Evolutionary conservation across 1,139 yeast species (phyloP).

Genomic region (Kurtzmaniella quercitrusa): DNA sequence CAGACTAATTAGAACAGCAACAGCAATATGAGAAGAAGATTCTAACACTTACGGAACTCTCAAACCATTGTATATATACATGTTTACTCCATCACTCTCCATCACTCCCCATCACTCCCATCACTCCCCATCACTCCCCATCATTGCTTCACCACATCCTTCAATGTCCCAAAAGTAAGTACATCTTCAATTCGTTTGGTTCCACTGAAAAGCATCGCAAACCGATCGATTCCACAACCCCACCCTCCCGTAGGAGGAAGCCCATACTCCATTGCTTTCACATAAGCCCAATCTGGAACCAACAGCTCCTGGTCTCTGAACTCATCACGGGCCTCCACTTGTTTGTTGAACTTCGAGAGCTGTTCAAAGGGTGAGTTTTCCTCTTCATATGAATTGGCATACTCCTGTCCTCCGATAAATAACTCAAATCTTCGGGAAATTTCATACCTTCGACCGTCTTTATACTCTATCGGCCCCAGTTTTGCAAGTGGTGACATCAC

Average conservation of each 20-base stretch:
- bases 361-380: constrained; percentile 84
- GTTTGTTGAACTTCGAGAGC: constrained; percentile 52
- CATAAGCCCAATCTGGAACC: constrained; percentile 69
- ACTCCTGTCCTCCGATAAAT: constrained; percentile 76
- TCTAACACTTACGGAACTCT: no score
- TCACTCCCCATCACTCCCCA: no score
- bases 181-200: constrained; percentile 72
- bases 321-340: constrained; percentile 44
- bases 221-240: constrained; percentile 91
- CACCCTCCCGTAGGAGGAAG: constrained; percentile 98
- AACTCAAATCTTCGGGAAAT: constrained; percentile 77
- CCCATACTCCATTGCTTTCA: constrained; percentile 81
- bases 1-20: no score
- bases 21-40: no score
- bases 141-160: constrained; percentile 61
- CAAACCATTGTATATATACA: no score
- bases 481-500: constrained; percentile 86
- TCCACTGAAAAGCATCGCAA: constrained; percentile 73
- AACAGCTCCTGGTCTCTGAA: constrained; percentile 59
- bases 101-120: no score
- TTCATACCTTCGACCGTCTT: constrained; percentile 27
- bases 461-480: constrained; percentile 32
- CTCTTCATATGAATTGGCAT: constrained; percentile 93
- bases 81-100: no score
- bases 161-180: constrained; percentile 74